Conservation (phyloP, 2,329 filamentous ascomycete species). For the Sporothrix curviconia region DNA sequence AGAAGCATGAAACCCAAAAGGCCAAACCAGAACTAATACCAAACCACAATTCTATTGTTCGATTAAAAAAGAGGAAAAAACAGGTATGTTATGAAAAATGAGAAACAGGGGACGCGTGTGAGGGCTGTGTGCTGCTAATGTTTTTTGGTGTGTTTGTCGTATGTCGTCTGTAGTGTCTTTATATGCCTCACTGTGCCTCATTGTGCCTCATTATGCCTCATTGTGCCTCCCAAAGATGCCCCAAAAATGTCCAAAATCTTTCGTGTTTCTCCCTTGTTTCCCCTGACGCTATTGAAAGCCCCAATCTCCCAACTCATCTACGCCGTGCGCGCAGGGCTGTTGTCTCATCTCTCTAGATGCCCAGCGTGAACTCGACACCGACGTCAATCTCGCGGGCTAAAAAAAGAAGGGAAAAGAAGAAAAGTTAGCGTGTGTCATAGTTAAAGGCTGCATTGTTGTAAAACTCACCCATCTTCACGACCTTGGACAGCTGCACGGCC, state of each 20-base stretch:
- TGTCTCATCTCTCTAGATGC: slow-evolving; percentile 57
- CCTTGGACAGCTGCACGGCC: slow-evolving; percentile 97
- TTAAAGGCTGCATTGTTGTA: too few species aligned
- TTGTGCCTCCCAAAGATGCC: neutral
- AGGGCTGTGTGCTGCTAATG: neutral
- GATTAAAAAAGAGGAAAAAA: neutral
- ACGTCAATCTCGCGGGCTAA: slow-evolving; percentile 91
- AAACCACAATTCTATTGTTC: slow-evolving; percentile 8
- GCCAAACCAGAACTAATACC: neutral
- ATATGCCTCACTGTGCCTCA: too few species aligned
- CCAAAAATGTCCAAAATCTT: neutral
- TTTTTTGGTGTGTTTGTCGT: neutral
- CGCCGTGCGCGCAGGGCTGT: neutral
- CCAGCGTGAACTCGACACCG: slow-evolving; percentile 88
- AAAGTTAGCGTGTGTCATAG: too few species aligned
- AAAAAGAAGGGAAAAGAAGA: neutral
- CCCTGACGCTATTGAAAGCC: too few species aligned
- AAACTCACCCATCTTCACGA: slow-evolving; percentile 89
- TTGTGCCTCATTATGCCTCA: too few species aligned
- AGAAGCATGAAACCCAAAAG: neutral
- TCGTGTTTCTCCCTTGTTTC: neutral
- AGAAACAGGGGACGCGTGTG: neutral
- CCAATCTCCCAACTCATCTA: too few species aligned
- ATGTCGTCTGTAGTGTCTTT: neutral
- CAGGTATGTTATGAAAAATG: neutral